These are phyloP conservation scores for Pythium insidiosum DNA, from an alignment of 352 stramenopile species.

Conservation along the genomic window DNA sequence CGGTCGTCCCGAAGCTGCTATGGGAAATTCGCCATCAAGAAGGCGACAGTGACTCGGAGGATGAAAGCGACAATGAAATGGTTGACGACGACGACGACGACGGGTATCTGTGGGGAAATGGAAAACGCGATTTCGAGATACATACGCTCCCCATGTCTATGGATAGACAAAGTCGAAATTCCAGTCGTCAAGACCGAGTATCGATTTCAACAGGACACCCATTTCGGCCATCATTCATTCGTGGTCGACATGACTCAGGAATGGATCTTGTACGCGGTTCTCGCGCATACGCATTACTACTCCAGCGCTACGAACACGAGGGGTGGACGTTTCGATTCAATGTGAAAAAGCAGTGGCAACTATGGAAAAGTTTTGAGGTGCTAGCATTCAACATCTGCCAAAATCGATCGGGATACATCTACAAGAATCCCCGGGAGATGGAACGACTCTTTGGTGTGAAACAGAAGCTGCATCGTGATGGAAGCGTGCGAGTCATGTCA, in stretches of 20 bases:
- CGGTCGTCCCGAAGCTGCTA: constrained; percentile 71
- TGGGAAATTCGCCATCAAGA: constrained; percentile 42
- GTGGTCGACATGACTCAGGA: constrained; percentile 38
- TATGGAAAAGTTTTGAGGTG: constrained; percentile 86
- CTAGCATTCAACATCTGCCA: constrained; percentile 87
- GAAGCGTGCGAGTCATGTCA: constrained; percentile 29
- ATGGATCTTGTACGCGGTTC: constrained; percentile 75
- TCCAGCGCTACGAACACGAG: constrained; percentile 74
- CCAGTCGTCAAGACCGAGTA: constrained; percentile 6
- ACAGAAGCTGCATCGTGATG: constrained; percentile 13
- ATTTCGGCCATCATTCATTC: constrained; percentile 16
- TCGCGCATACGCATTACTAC: constrained; percentile 57
- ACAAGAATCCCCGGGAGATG: constrained; percentile 85
- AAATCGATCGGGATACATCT: constrained; percentile 79
- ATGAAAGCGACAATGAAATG: constrained; percentile 6
- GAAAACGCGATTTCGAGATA: constrained; percentile 7
- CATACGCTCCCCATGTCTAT: neutral
- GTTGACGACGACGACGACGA: constrained; percentile 8
- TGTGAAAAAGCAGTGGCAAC: constrained; percentile 70
- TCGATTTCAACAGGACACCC: constrained; percentile 6
- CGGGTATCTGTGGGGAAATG: constrained; percentile 6
- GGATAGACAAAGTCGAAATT: constrained; percentile 2
- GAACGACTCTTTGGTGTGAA: constrained; percentile 61
- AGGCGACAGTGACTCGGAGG: constrained; percentile 2
- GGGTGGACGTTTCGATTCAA: constrained; percentile 78